A percentile compares a stretch with the other conserved stretches of the same genome.
Evolutionary conservation across 441 rosid species (phyloP).

Genomic region (Theobroma grandiflorum): DNA sequence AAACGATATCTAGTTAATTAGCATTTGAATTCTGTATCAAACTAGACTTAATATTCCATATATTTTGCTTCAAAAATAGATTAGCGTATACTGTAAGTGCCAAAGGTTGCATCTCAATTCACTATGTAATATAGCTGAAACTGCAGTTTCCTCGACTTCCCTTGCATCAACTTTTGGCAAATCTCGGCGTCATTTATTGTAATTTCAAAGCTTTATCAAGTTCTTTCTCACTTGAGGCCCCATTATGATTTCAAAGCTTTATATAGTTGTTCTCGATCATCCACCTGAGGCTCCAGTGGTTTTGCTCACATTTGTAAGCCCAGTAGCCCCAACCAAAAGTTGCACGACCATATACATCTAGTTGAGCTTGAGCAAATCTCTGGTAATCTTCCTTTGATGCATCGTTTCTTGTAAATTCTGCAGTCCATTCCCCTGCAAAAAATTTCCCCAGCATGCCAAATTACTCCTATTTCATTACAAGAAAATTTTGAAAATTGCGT

Average conservation of each 20-base stretch:
- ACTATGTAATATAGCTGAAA: background rate
- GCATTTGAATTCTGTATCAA: too few species aligned
- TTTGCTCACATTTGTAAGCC: conserved; percentile 33
- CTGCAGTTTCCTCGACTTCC: background rate
- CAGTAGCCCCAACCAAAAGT: conserved; percentile 55
- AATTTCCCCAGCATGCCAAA: background rate
- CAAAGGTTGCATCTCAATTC: background rate
- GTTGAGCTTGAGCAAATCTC: conserved; percentile 39
- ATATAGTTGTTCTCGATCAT: conserved; percentile 41
- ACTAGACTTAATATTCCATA: too few species aligned
- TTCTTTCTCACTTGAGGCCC: background rate
- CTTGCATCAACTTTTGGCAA: background rate
- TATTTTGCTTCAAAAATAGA: background rate
- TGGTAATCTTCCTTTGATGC: conserved; percentile 36
- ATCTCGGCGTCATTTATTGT: background rate
- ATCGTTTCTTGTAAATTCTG: conserved; percentile 9
- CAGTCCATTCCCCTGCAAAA: conserved; percentile 53
- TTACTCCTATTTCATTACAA: background rate
- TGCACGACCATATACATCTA: conserved; percentile 40
- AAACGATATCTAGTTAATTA: too few species aligned
- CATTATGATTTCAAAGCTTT: conserved; percentile 17
- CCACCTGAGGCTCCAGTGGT: conserved; percentile 44
- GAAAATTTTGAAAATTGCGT: background rate
- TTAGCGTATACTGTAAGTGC: background rate
- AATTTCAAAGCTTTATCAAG: background rate